Percentiles rank a stretch among this genome's conserved stretches.
Conservation (phyloP, 1,284 basidiomycete genomes). For the Rhodotorula sp. region DNA sequence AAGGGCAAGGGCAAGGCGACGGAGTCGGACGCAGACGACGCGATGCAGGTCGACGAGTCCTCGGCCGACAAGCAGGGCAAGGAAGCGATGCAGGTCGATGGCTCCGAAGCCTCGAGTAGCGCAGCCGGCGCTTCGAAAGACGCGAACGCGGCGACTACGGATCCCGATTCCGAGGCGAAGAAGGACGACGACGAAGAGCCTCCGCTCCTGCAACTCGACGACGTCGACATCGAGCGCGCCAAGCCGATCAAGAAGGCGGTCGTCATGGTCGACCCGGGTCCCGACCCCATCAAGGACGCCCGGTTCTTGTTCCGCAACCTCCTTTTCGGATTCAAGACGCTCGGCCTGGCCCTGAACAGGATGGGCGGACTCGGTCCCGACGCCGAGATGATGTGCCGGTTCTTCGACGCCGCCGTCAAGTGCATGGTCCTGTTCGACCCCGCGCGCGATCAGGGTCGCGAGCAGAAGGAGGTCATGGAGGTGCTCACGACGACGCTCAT, state of each 20-base stretch:
- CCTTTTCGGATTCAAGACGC: slow-evolving; percentile 83
- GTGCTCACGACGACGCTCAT: slow-evolving; percentile 74
- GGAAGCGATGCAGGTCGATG: slow-evolving; percentile 14
- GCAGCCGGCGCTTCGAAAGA: slow-evolving; percentile 7
- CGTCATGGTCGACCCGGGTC: slow-evolving; percentile 50
- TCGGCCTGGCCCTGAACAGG: slow-evolving; percentile 59
- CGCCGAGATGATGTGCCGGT: slow-evolving; percentile 77
- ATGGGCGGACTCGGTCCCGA: slow-evolving; percentile 71
- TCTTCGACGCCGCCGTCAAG: slow-evolving; percentile 81
- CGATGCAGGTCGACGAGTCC: neutral
- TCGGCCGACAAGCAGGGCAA: neutral
- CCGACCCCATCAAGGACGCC: slow-evolving; percentile 60
- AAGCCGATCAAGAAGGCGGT: slow-evolving; percentile 51
- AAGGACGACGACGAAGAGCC: slow-evolving; percentile 47
- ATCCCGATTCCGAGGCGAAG: neutral
- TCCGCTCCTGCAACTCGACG: slow-evolving; percentile 45
- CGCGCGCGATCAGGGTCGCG: slow-evolving; percentile 62
- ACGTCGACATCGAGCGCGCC: slow-evolving; percentile 50
- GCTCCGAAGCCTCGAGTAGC: slow-evolving; percentile 17
- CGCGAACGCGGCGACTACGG: neutral
- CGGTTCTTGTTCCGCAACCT: slow-evolving; percentile 84
- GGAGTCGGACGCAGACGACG: slow-evolving; percentile 25
- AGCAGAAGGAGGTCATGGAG: slow-evolving; percentile 84
- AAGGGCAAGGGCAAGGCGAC: slow-evolving; percentile 47
- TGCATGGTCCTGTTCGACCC: slow-evolving; percentile 84